phyloP scores from a whole-genome alignment of 768 basidiomycete species.

The Lactarius deliciosus region DNA sequence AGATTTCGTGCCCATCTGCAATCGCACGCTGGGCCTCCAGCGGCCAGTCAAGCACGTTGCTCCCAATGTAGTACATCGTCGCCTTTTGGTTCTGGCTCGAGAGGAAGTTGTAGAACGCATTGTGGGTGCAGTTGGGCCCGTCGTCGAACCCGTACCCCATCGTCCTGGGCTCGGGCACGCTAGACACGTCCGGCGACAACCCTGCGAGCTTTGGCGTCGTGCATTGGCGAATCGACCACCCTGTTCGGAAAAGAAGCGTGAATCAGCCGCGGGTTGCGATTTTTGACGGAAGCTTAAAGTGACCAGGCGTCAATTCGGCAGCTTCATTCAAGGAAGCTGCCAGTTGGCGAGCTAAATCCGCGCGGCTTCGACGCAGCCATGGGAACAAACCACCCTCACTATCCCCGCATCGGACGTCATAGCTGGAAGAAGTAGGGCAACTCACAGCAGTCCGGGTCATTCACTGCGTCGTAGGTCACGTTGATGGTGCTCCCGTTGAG shows the following conservation, averaged over 20 bases:
- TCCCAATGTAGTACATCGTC: constrained; percentile 64
- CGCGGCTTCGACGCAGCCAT: background rate
- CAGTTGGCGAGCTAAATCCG: background rate
- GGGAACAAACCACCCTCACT: background rate
- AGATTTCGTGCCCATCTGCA: constrained; percentile 58
- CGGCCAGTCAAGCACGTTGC: constrained; percentile 56
- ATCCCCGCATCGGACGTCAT: background rate
- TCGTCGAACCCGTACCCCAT: constrained; percentile 65
- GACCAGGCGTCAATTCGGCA: background rate
- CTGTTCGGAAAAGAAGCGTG: background rate
- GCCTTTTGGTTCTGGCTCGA: constrained; percentile 56
- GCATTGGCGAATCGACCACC: constrained; percentile 49
- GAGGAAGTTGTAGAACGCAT: constrained; percentile 59
- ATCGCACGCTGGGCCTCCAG: constrained; percentile 54
- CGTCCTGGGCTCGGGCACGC: constrained; percentile 56
- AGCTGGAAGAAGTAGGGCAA: background rate
- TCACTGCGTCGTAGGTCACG: constrained; percentile 25
- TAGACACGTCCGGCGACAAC: constrained; percentile 44
- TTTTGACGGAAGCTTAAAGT: constrained; percentile 37
- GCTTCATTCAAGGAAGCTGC: background rate
- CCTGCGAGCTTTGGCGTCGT: constrained; percentile 46
- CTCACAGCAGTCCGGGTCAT: constrained; percentile 29
- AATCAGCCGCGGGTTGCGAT: constrained; percentile 23
- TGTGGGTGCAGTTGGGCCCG: constrained; percentile 65
- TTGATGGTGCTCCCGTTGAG: constrained; percentile 12